A percentile compares a stretch with the other conserved stretches of the same genome.
These are phyloP conservation scores for Phlegmacium glaucopus DNA, from an alignment of 768 basidiomycete genomes.

Conservation along the genomic window DNA sequence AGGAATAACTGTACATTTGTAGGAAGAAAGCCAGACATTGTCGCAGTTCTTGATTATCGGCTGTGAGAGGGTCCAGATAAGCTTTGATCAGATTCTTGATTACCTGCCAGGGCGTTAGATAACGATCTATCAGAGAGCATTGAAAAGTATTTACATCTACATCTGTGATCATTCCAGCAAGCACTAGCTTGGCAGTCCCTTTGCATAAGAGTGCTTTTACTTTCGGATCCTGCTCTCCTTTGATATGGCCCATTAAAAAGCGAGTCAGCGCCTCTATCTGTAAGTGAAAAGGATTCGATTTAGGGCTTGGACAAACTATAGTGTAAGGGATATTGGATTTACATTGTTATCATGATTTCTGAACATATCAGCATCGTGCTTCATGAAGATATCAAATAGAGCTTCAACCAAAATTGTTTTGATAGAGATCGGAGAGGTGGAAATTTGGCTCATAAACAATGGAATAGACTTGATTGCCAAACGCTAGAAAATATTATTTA, in stretches of 20 bases:
- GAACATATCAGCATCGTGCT: constrained; percentile 61
- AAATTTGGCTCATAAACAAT: constrained; percentile 62
- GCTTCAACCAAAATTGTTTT: constrained; percentile 73
- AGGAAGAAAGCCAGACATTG: constrained; percentile 89
- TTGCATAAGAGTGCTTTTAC: constrained; percentile 70
- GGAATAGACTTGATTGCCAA: constrained; percentile 42
- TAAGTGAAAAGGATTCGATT: background rate
- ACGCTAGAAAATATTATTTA: constrained; percentile 16
- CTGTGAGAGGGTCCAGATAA: constrained; percentile 80
- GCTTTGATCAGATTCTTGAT: constrained; percentile 37
- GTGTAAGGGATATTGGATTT: background rate
- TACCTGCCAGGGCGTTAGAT: constrained; percentile 39
- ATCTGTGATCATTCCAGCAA: constrained; percentile 73
- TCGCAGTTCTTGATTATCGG: constrained; percentile 75
- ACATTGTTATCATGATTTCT: constrained; percentile 28
- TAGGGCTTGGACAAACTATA: background rate
- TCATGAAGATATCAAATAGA: constrained; percentile 84
- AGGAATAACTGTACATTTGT: constrained; percentile 83
- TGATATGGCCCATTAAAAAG: constrained; percentile 34
- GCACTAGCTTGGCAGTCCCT: constrained; percentile 83
- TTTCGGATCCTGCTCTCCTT: constrained; percentile 47
- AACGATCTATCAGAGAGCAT: constrained; percentile 23
- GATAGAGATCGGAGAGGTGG: constrained; percentile 57
- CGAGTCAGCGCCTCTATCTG: constrained; percentile 20
- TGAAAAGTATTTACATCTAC: constrained; percentile 46